Evolutionary conservation across 2,329 filamentous ascomycete species (phyloP).

Genomic region (Hypoxylon sp.): DNA sequence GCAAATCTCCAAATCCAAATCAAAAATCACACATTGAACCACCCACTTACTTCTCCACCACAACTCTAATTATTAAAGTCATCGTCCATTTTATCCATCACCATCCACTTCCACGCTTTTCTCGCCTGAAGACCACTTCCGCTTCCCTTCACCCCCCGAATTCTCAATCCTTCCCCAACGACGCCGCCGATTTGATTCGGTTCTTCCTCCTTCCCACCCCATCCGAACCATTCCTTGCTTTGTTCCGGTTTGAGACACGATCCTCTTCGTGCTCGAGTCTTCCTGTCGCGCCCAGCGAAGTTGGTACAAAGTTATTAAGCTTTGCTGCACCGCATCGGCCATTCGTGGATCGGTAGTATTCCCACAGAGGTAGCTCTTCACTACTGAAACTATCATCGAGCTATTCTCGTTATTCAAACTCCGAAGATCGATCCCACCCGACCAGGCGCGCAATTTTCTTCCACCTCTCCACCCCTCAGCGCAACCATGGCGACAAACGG

Average conservation of each 20-base stretch:
- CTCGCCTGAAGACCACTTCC: constrained; percentile 7
- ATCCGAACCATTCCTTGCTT: constrained; percentile 20
- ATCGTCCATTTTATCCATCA: constrained; percentile 37
- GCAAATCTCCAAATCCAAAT: constrained; percentile 42
- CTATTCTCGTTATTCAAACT: constrained; percentile 7
- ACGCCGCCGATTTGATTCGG: constrained; percentile 20
- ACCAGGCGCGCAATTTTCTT: constrained; percentile 34
- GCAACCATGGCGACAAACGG: constrained; percentile 70
- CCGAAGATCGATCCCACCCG: constrained; percentile 25
- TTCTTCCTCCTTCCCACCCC: constrained; percentile 31
- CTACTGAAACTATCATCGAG: constrained; percentile 5
- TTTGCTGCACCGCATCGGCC: constrained; percentile 27
- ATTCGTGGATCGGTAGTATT: constrained; percentile 19
- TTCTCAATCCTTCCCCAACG: constrained; percentile 6
- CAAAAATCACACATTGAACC: constrained; percentile 14
- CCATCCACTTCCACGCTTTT: constrained; percentile 24
- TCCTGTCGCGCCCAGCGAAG: constrained; percentile 30
- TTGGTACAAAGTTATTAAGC: constrained; percentile 27
- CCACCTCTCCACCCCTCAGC: constrained; percentile 25
- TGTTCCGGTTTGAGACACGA: constrained; percentile 37
- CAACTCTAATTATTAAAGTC: constrained; percentile 34
- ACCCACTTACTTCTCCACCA: constrained; percentile 40
- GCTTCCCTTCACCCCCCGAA: constrained; percentile 20
- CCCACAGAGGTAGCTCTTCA: constrained; percentile 15
- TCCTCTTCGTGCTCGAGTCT: constrained; percentile 24